A percentile compares a stretch with the other conserved stretches of the same genome.
These are phyloP conservation scores for Cenchrus fungigraminus DNA, from an alignment of 176 grass and related monocot genomes.

Conservation along the genomic window DNA sequence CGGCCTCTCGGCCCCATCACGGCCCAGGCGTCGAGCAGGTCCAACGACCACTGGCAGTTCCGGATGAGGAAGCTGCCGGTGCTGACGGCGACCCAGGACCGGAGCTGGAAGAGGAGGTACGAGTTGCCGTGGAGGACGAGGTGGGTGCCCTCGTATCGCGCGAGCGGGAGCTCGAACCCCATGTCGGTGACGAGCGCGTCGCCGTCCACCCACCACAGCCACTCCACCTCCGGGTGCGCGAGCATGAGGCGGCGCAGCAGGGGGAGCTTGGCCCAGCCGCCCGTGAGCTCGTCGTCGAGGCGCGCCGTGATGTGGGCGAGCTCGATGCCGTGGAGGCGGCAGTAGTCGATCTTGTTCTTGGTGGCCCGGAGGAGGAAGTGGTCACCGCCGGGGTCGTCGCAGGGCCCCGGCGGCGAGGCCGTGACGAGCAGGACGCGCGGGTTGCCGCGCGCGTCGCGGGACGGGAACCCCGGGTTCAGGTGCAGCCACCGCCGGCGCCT, in stretches of 20 bases:
- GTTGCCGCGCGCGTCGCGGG: constrained; percentile 39
- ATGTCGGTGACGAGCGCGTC: constrained; percentile 85
- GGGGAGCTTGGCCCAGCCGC: constrained; percentile 70
- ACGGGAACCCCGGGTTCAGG: constrained; percentile 61
- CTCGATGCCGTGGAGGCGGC: constrained; percentile 75
- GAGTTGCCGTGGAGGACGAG: constrained; percentile 64
- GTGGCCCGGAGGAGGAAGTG: constrained; percentile 65
- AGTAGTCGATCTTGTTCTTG: constrained; percentile 91
- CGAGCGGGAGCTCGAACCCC: constrained; percentile 70
- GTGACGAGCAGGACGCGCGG: constrained; percentile 67
- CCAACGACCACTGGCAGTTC: constrained; percentile 88
- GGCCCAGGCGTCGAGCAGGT: constrained; percentile 79
- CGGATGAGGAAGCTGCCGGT: constrained; percentile 77
- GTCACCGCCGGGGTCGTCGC: constrained; percentile 51
- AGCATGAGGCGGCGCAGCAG: constrained; percentile 74
- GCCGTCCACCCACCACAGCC: constrained; percentile 88
- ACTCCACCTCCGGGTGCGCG: constrained; percentile 85
- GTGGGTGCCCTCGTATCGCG: constrained; percentile 52
- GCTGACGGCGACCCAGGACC: constrained; percentile 60
- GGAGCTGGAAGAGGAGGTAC: constrained; percentile 51
- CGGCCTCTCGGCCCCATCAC: constrained; percentile 63
- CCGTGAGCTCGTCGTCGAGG: constrained; percentile 52
- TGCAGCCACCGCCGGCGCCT: constrained; percentile 59
- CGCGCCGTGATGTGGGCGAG: constrained; percentile 55
- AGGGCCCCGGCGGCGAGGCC: constrained; percentile 62